Evolutionary conservation across 352 stramenopile species (phyloP), one percentile per base, ranked within the genome.

Genomic region (Globisporangium orthogonon): DNA sequence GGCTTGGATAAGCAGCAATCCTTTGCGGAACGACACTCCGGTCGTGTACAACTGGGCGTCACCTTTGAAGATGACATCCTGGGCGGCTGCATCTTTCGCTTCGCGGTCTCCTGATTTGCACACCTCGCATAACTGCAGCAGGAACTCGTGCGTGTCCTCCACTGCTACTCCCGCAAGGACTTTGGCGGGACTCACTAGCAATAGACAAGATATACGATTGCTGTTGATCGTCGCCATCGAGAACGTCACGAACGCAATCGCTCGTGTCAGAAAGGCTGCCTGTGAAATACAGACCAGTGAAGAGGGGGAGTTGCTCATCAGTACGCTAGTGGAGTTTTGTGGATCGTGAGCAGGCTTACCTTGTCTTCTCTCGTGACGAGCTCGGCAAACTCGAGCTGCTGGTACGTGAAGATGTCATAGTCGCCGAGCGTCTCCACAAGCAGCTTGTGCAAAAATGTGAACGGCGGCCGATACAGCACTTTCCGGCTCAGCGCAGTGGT

Each of bases 161-260:
- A 94, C 76, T 0, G 66, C 66, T 0, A 90, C 56, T 10, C 84
- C 84, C 13, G 84, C 82, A 5, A 94, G 70, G 30, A 94, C 78
- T 65, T 89, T 86, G n/a, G 92, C 55, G n/a, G 84, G 84, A 55
- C 84, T 94, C 49, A 94, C 81, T 18, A 91, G 70, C 23, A 94
- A 56, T 33, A 94, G 61, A 33, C 75, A 81, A 4, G 82, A 88
- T n/a, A 90, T 72, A 47, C 66, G 69, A 13, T 73, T 76, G 45
- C 64, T 54, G 18, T 76, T 71, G 29, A 76, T 58, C 14, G 65
- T 59, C 0, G 50, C 45, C 75, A 89, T 83, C 7, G 70, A 67
- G 46, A 79, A 83, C 9, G 81, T 74, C 28, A 94, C 78, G 49
- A 94, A 89, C 3, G 76, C 82, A 17, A 94, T 66, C 43, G 84